A percentile compares a stretch with the other conserved stretches of the same genome.
These are phyloP conservation scores for Kuraishia floccosa DNA, from an alignment of 805 yeast species.

Conservation along the genomic window DNA sequence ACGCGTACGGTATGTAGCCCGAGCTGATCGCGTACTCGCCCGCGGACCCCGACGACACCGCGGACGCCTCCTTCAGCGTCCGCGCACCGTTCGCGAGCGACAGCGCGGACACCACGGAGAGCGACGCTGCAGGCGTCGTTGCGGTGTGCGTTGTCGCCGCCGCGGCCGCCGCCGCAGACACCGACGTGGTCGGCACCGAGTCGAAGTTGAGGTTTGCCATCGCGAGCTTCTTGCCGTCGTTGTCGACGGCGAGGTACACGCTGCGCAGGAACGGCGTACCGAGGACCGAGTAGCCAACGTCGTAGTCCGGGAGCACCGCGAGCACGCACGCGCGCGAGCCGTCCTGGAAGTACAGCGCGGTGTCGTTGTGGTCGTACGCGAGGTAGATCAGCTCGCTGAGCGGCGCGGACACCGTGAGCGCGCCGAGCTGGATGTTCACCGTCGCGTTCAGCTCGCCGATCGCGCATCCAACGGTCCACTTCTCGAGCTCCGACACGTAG, in stretches of 20 bases:
- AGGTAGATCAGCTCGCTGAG: constrained; percentile 31
- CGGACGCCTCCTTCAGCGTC: background rate
- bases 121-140: background rate
- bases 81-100: too few relatives aligned
- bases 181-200: background rate
- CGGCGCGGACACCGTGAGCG: constrained; percentile 36
- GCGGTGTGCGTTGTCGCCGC: background rate
- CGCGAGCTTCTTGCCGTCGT: constrained; percentile 43
- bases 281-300: constrained; percentile 37
- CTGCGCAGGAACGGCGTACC: constrained; percentile 48
- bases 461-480: constrained; percentile 58
- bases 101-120: background rate
- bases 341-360: constrained; percentile 31
- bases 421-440: constrained; percentile 41
- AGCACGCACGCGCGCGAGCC: constrained; percentile 51
- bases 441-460: constrained; percentile 36
- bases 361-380: constrained; percentile 22
- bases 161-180: background rate
- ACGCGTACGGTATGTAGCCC: constrained; percentile 20
- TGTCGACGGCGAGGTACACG: constrained; percentile 52
- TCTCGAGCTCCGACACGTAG: constrained; percentile 29
- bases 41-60: background rate
- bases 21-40: constrained; percentile 10
- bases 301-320: constrained; percentile 33
- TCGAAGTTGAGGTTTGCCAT: constrained; percentile 31